A percentile compares a stretch with the other conserved stretches of the same genome.
Evolutionary conservation across 1,284 basidiomycete species (phyloP).

Genomic region (Apiotrichum gamsii): DNA sequence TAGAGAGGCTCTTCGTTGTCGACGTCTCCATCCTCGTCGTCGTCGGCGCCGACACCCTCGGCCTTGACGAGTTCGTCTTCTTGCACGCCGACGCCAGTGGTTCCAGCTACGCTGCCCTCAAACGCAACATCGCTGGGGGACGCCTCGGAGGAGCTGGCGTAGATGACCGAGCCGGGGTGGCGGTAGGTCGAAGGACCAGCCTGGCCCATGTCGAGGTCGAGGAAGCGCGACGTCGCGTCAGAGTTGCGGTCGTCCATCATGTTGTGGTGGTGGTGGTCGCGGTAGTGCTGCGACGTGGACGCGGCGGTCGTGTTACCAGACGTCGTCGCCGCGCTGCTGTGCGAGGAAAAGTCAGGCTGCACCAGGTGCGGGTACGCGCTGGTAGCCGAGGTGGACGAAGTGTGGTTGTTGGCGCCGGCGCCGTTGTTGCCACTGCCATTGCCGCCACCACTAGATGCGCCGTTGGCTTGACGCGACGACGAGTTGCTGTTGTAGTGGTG

Average conservation of each 20-base stretch:
- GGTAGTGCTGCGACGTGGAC: slow-evolving; percentile 5
- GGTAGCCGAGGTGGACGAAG: no score
- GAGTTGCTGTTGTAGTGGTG: slow-evolving; percentile 3
- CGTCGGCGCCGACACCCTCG: slow-evolving; percentile 19
- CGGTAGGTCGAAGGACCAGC: slow-evolving; percentile 31
- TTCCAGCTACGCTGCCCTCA: slow-evolving; percentile 4
- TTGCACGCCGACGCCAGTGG: no score
- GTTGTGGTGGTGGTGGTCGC: slow-evolving; percentile 9
- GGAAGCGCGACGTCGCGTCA: slow-evolving; percentile 22
- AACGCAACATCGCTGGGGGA: slow-evolving; percentile 1
- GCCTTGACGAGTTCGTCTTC: slow-evolving; percentile 20
- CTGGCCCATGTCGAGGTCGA: slow-evolving; percentile 29
- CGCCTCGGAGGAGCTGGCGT: slow-evolving; percentile 11
- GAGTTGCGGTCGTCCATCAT: slow-evolving; percentile 4
- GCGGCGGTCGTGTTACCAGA: slow-evolving; percentile 3
- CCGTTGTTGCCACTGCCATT: slow-evolving; percentile 4
- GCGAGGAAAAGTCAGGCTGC: slow-evolving; percentile 14
- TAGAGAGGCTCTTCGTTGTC: slow-evolving; percentile 91
- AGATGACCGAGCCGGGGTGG: slow-evolving; percentile 5
- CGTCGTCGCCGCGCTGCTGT: slow-evolving; percentile 10
- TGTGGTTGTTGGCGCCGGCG: no score
- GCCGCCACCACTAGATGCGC: no score
- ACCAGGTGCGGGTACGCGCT: slow-evolving; percentile 15
- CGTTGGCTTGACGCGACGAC: slow-evolving; percentile 3
- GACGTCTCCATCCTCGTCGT: slow-evolving; percentile 17